Conservation (phyloP, 176 grass and related monocot genomes). For the Musa schizocarpa region DNA sequence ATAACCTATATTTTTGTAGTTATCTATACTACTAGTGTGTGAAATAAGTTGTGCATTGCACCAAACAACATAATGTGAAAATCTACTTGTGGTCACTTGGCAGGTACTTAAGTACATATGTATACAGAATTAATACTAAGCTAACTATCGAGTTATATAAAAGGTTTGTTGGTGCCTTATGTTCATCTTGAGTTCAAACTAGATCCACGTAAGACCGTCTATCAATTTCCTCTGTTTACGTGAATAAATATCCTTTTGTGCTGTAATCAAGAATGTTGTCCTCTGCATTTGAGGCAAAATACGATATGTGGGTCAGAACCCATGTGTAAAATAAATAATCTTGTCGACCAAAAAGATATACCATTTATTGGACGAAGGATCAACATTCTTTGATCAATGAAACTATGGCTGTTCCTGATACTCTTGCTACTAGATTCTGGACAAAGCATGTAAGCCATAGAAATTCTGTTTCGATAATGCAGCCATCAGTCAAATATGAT, state of each 20-base stretch:
- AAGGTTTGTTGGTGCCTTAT: background rate
- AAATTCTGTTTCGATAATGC: background rate
- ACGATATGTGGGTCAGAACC: background rate
- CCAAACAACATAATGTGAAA: no score
- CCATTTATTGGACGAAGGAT: background rate
- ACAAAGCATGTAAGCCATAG: background rate
- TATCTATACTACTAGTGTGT: no score
- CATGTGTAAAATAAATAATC: background rate
- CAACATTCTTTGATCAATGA: background rate
- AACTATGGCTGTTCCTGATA: background rate
- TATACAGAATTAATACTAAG: no score
- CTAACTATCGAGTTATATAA: background rate
- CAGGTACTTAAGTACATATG: no score
- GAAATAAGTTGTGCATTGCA: no score
- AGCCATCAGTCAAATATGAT: background rate
- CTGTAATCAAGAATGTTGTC: background rate
- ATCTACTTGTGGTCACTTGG: no score
- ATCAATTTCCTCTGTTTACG: background rate
- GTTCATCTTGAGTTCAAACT: background rate
- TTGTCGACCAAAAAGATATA: background rate
- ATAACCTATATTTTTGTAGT: no score
- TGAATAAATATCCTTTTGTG: background rate
- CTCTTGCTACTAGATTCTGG: background rate
- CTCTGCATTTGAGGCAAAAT: background rate
- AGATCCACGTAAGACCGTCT: background rate